Evolutionary conservation across 805 yeast species (phyloP).

Genomic region (Metschnikowia drakensbergensis): DNA sequence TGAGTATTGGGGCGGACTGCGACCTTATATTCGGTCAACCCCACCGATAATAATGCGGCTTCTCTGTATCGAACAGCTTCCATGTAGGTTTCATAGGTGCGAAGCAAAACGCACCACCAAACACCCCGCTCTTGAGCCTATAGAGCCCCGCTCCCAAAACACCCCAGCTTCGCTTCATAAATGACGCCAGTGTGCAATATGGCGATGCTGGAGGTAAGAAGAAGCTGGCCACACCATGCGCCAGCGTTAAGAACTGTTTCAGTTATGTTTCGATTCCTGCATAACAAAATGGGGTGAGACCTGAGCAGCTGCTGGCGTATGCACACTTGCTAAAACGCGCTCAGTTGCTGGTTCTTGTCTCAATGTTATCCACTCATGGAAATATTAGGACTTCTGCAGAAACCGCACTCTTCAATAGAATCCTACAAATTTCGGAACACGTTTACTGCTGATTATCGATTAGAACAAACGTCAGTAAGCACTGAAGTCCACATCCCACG

Average conservation of each 20-base stretch:
- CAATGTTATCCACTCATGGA: background rate
- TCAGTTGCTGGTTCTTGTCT: background rate
- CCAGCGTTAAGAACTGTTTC: background rate
- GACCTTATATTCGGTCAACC: conserved; percentile 3
- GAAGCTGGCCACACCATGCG: too few relatives aligned
- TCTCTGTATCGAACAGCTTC: conserved; percentile 1
- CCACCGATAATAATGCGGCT: conserved; percentile 2
- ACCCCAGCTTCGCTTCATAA: background rate
- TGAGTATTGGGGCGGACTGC: conserved; percentile 3
- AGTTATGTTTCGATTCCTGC: background rate
- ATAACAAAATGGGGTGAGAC: background rate
- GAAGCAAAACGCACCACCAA: background rate
- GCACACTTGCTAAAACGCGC: background rate
- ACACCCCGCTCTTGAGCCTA: background rate
- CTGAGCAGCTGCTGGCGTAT: background rate
- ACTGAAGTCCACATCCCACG: conserved; percentile 52
- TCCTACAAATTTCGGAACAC: too few relatives aligned
- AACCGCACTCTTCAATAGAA: too few relatives aligned
- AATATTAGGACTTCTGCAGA: too few relatives aligned
- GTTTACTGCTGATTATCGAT: too few relatives aligned
- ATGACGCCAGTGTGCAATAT: too few relatives aligned
- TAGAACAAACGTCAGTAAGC: conserved; percentile 4
- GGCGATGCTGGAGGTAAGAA: too few relatives aligned
- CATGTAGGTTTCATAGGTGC: conserved; percentile 5
- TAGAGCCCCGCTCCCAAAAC: too few relatives aligned